Evolutionary conservation across 2,329 filamentous ascomycete genomes (phyloP).

Genomic region (Talaromyces funiculosus): DNA sequence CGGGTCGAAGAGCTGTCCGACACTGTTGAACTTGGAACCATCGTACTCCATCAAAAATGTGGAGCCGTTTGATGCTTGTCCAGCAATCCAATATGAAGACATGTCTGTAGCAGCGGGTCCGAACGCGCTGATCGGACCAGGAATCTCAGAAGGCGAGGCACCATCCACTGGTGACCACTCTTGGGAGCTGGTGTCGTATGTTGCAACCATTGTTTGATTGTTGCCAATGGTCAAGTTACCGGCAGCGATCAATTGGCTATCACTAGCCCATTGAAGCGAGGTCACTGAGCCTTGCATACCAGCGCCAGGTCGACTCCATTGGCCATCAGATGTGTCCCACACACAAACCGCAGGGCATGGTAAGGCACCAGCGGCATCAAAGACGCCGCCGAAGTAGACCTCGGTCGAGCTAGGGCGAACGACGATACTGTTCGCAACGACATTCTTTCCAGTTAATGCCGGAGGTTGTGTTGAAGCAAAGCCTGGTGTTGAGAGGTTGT

Average conservation of each 20-base stretch:
- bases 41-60: conserved; percentile 80
- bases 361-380: conserved; percentile 74
- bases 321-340: conserved; percentile 62
- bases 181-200: conserved; percentile 63
- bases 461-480: conserved; percentile 67
- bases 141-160: conserved; percentile 50
- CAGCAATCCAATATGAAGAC: conserved; percentile 75
- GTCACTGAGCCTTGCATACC: conserved; percentile 66
- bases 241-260: conserved; percentile 66
- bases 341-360: conserved; percentile 77
- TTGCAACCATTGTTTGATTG: conserved; percentile 62
- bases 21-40: conserved; percentile 62
- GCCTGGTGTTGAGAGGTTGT: conserved; percentile 62
- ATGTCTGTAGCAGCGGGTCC: conserved; percentile 66
- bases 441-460: conserved; percentile 59
- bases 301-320: conserved; percentile 76
- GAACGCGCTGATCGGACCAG: conserved; percentile 73
- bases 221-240: conserved; percentile 68
- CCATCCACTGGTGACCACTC: conserved; percentile 59
- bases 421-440: conserved; percentile 70
- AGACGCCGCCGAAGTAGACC: conserved; percentile 81
- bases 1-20: conserved; percentile 57
- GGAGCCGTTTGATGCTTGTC: conserved; percentile 61
- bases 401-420: conserved; percentile 64
- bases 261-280: conserved; percentile 68